These are phyloP conservation scores for Aspergillus tamarii DNA, from an alignment of 2,329 filamentous ascomycete species.

Conservation along the genomic window DNA sequence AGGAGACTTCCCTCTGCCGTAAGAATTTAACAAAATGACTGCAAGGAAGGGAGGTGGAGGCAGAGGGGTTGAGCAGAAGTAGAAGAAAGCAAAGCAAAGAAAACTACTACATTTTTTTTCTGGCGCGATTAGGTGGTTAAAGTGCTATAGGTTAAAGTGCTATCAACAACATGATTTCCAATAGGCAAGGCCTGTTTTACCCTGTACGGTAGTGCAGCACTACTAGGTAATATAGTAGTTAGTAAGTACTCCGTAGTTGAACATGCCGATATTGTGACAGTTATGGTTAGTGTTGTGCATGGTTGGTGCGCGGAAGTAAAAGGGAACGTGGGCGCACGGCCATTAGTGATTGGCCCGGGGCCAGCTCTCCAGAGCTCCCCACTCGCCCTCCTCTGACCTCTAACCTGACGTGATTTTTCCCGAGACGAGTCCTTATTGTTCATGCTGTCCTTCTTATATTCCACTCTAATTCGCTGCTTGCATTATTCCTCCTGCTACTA, in stretches of 20 bases:
- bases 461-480: constrained; percentile 5
- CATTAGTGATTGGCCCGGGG: constrained; percentile 21
- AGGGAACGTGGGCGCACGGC: constrained; percentile 22
- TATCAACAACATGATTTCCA: no score
- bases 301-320: neutral
- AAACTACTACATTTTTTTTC: neutral
- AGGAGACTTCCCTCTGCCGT: neutral
- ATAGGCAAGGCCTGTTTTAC: neutral
- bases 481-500: neutral
- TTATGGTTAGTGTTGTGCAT: neutral
- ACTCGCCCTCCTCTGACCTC: constrained; percentile 16
- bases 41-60: neutral
- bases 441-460: constrained; percentile 1
- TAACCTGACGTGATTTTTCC: constrained; percentile 10
- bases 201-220: neutral
- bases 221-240: no score
- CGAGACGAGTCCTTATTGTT: constrained; percentile 1
- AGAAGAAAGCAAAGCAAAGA: neutral
- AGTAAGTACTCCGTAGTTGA: no score
- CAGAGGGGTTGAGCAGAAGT: neutral
- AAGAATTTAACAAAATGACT: neutral
- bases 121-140: no score
- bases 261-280: neutral
- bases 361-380: constrained; percentile 24
- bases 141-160: no score